A percentile compares a stretch with the other conserved stretches of the same genome.
phyloP scores from a whole-genome alignment of 2,329 filamentous ascomycete genomes.

The Fusarium sp. region DNA sequence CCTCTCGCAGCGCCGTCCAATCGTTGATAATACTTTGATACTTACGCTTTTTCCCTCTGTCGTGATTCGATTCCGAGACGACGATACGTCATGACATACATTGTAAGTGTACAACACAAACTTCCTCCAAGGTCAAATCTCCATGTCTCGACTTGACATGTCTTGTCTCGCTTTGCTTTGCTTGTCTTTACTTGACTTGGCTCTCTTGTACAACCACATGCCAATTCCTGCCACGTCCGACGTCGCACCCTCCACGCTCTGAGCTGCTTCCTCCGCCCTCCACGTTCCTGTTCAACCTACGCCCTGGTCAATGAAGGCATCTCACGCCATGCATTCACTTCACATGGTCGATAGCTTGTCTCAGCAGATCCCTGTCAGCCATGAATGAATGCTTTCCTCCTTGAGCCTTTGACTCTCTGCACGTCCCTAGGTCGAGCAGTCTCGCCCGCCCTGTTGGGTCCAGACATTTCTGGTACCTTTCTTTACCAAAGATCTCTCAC shows the following conservation, averaged over 20 bases:
- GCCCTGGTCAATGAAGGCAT: constrained; percentile 31
- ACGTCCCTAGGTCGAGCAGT: constrained; percentile 1
- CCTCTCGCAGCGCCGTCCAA: constrained; percentile 27
- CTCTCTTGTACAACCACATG: constrained; percentile 30
- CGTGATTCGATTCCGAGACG: constrained; percentile 29
- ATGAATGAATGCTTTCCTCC: constrained; percentile 10
- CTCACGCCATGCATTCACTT: constrained; percentile 34
- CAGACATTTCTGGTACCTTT: constrained; percentile 30
- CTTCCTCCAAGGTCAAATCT: constrained; percentile 22
- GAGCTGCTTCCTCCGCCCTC: constrained; percentile 25
- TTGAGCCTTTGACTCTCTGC: constrained; percentile 28
- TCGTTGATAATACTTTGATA: constrained; percentile 27
- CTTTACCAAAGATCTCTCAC: constrained; percentile 18
- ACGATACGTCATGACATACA: constrained; percentile 52
- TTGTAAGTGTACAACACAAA: constrained; percentile 47
- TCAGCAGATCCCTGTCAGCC: constrained; percentile 28
- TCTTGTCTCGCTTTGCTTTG: background rate
- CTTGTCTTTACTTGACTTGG: background rate
- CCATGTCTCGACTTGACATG: constrained; percentile 9
- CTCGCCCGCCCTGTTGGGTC: constrained; percentile 27
- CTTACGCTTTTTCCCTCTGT: constrained; percentile 5
- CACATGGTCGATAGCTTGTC: constrained; percentile 25
- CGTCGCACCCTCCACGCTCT: constrained; percentile 31
- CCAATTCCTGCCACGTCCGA: constrained; percentile 38
- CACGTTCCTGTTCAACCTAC: constrained; percentile 33